Conservation (phyloP, 2,329 filamentous ascomycete species). For the Gaeumannomyces sp. region DNA sequence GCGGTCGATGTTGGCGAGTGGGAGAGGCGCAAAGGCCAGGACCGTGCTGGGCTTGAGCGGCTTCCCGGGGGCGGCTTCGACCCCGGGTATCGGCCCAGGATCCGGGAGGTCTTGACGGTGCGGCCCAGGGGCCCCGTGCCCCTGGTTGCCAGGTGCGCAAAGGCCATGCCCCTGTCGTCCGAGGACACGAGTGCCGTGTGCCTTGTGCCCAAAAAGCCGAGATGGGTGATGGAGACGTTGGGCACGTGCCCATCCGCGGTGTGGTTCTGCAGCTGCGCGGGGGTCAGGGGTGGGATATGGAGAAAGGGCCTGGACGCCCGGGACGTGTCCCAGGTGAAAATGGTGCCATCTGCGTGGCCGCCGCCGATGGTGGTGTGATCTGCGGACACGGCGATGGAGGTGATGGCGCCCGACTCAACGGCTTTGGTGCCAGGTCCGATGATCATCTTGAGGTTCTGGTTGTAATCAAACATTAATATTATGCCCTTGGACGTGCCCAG, state of each 20-base stretch:
- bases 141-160: constrained; percentile 89
- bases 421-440: constrained; percentile 93
- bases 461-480: constrained; percentile 94
- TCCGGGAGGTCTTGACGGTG: constrained; percentile 80
- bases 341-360: constrained; percentile 82
- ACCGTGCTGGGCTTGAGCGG: constrained; percentile 88
- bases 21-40: constrained; percentile 81
- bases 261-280: constrained; percentile 56
- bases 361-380: constrained; percentile 89
- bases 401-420: constrained; percentile 83
- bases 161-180: constrained; percentile 93
- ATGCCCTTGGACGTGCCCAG: constrained; percentile 92
- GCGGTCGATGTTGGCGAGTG: constrained; percentile 89
- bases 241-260: constrained; percentile 77
- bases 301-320: constrained; percentile 82
- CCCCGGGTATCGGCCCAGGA: constrained; percentile 85
- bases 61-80: constrained; percentile 56
- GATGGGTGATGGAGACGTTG: constrained; percentile 72
- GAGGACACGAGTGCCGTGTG: constrained; percentile 94
- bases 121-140: constrained; percentile 82
- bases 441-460: constrained; percentile 89
- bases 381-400: constrained; percentile 81
- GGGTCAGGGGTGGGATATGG: constrained; percentile 70
- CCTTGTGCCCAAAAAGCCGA: constrained; percentile 91
- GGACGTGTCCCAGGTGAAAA: constrained; percentile 94